Conservation (phyloP, 805 yeast genomes). For the Yarrowia hollandica region DNA sequence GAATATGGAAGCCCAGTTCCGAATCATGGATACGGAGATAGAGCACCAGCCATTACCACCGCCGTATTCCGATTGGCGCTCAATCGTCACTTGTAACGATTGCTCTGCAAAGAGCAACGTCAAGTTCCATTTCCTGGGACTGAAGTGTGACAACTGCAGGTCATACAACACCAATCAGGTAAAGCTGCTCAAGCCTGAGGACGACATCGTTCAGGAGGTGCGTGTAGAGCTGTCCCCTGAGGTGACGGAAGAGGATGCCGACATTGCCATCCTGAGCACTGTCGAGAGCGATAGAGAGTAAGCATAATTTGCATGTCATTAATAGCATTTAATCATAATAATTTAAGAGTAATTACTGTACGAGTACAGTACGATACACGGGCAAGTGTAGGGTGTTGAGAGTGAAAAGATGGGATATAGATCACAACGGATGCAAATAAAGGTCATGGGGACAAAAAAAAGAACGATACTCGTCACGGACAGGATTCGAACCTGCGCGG, state of each 20-base stretch:
- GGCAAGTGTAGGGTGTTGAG: too few relatives aligned
- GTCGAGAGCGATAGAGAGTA: background rate
- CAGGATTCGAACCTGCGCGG: conserved; percentile 99
- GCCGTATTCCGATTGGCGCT: conserved; percentile 74
- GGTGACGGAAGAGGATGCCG: conserved; percentile 15
- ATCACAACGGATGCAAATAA: background rate
- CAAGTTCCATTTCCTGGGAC: conserved; percentile 78
- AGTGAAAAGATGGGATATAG: too few relatives aligned
- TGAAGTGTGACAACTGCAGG: conserved; percentile 81
- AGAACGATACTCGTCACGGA: conserved; percentile 80
- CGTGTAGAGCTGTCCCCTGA: background rate
- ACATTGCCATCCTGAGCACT: background rate
- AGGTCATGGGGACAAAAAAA: too few relatives aligned
- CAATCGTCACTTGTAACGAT: conserved; percentile 71
- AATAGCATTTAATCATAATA: conserved; percentile 12
- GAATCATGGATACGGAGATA: conserved; percentile 84
- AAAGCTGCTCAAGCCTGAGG: conserved; percentile 65
- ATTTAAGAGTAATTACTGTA: conserved; percentile 6
- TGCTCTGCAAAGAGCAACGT: conserved; percentile 80
- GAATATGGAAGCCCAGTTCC: conserved; percentile 84
- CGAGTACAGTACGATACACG: too few relatives aligned
- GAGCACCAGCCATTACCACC: conserved; percentile 72
- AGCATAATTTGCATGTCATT: conserved; percentile 15
- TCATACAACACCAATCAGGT: conserved; percentile 84
- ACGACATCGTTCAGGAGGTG: conserved; percentile 7